Evolutionary conservation across 2,329 filamentous ascomycete species (phyloP).

Genomic region (Microcyclospora tardicrescens): DNA sequence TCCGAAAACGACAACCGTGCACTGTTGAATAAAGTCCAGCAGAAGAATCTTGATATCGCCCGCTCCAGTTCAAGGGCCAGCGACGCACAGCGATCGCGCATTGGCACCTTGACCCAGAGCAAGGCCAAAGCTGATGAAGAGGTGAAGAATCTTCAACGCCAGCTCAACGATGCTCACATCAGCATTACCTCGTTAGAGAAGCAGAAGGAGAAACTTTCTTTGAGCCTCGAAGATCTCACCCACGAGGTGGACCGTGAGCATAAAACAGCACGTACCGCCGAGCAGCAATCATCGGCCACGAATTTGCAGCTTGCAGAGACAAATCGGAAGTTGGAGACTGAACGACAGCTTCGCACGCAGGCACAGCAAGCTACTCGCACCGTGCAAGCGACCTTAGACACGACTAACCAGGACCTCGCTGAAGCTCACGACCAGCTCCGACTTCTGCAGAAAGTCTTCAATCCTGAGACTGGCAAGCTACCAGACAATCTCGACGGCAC

Average conservation of each 20-base stretch:
- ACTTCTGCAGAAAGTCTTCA: slow-evolving; percentile 72
- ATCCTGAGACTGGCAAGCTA: slow-evolving; percentile 45
- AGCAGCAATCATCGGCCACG: slow-evolving; percentile 70
- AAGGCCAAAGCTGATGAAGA: slow-evolving; percentile 75
- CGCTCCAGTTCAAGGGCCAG: slow-evolving; percentile 74
- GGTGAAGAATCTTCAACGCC: slow-evolving; percentile 64
- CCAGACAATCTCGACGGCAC: slow-evolving; percentile 55
- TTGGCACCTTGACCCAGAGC: slow-evolving; percentile 65
- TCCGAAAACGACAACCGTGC: slow-evolving; percentile 95
- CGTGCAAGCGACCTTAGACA: slow-evolving; percentile 65
- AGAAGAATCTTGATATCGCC: slow-evolving; percentile 93
- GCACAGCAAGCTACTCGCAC: slow-evolving; percentile 75
- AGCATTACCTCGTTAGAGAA: slow-evolving; percentile 77
- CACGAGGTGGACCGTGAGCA: slow-evolving; percentile 85
- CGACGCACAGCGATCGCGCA: slow-evolving; percentile 67
- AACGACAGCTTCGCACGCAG: slow-evolving; percentile 71
- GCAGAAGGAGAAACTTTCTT: slow-evolving; percentile 80
- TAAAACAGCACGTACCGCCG: slow-evolving; percentile 77
- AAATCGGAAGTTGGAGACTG: slow-evolving; percentile 80
- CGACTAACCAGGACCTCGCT: slow-evolving; percentile 65
- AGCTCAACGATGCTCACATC: slow-evolving; percentile 75
- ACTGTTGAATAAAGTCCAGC: slow-evolving; percentile 91
- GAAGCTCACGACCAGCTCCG: slow-evolving; percentile 71
- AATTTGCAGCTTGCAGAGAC: slow-evolving; percentile 76
- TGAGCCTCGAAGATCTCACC: slow-evolving; percentile 81